A percentile compares a stretch with the other conserved stretches of the same genome.
Evolutionary conservation across 2,329 filamentous ascomycete species (phyloP).

Genomic region (Microsporum ferrugineum): DNA sequence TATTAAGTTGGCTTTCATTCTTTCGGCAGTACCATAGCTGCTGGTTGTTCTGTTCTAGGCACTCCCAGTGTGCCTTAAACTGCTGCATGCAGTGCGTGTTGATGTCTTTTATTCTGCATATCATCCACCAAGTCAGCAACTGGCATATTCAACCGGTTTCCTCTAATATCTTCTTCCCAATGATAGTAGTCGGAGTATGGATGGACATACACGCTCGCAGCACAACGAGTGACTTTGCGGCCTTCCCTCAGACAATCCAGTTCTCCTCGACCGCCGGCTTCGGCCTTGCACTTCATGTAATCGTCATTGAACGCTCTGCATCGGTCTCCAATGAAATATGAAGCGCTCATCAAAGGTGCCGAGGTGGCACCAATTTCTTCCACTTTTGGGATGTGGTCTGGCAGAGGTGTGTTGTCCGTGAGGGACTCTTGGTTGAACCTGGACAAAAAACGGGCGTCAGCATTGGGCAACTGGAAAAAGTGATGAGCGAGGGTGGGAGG

Average conservation of each 20-base stretch:
- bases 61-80: slow-evolving; percentile 91
- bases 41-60: slow-evolving; percentile 95
- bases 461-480: not conserved
- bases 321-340: slow-evolving; percentile 93
- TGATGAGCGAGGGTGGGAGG: not conserved
- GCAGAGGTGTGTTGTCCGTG: slow-evolving; percentile 91
- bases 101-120: slow-evolving; percentile 71
- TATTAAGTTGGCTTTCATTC: slow-evolving; percentile 80
- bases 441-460: slow-evolving; percentile 12
- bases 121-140: not conserved
- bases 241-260: slow-evolving; percentile 93
- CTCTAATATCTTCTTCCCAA: not conserved
- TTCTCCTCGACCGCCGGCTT: slow-evolving; percentile 82
- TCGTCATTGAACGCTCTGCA: slow-evolving; percentile 97
- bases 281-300: slow-evolving; percentile 99
- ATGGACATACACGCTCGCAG: slow-evolving; percentile 75
- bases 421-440: slow-evolving; percentile 93
- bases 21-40: slow-evolving; percentile 91
- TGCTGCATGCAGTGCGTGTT: slow-evolving; percentile 86
- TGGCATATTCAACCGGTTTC: not conserved
- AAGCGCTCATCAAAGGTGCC: slow-evolving; percentile 78
- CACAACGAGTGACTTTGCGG: slow-evolving; percentile 90
- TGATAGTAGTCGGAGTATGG: slow-evolving; percentile 8
- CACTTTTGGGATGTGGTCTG: slow-evolving; percentile 81
- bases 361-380: slow-evolving; percentile 88